These are phyloP conservation scores for Paramyrothecium sp. DNA, from an alignment of 2,329 filamentous ascomycete species.

Conservation along the genomic window DNA sequence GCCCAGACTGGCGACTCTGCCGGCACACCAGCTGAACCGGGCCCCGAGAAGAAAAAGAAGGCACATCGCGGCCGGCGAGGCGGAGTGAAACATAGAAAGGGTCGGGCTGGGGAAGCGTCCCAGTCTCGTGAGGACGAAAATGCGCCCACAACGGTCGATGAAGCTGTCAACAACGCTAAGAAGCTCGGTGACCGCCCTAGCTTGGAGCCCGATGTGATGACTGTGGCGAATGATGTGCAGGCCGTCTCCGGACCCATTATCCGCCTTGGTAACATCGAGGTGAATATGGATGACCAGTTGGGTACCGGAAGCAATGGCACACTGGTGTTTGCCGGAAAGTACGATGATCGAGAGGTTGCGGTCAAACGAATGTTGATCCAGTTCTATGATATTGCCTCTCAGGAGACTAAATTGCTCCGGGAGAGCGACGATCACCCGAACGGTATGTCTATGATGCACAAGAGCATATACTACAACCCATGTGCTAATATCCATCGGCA, in stretches of 20 bases:
- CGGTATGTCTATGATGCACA: constrained; percentile 39
- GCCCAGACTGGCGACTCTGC: not conserved
- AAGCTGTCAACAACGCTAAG: constrained; percentile 58
- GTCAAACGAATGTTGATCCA: constrained; percentile 97
- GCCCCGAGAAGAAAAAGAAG: constrained; percentile 62
- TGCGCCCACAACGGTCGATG: constrained; percentile 52
- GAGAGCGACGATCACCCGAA: constrained; percentile 96
- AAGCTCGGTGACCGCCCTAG: constrained; percentile 52
- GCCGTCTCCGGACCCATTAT: constrained; percentile 59
- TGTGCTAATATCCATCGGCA: constrained; percentile 21
- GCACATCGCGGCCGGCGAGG: constrained; percentile 70
- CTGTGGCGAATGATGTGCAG: constrained; percentile 54
- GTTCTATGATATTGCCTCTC: constrained; percentile 92
- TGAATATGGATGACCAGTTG: constrained; percentile 61
- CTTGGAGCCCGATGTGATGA: constrained; percentile 62
- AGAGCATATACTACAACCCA: not conserved
- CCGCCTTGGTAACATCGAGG: constrained; percentile 62
- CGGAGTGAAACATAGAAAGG: constrained; percentile 65
- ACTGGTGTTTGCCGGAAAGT: constrained; percentile 90
- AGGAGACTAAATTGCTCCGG: constrained; percentile 85
- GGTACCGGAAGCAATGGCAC: constrained; percentile 94
- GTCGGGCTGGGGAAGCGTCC: constrained; percentile 51
- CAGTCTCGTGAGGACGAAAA: constrained; percentile 48
- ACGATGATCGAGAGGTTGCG: constrained; percentile 88
- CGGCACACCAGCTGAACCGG: constrained; percentile 2